Evolutionary conservation across 257 asterid species (phyloP).

Genomic region (Cinchona pubescens): DNA sequence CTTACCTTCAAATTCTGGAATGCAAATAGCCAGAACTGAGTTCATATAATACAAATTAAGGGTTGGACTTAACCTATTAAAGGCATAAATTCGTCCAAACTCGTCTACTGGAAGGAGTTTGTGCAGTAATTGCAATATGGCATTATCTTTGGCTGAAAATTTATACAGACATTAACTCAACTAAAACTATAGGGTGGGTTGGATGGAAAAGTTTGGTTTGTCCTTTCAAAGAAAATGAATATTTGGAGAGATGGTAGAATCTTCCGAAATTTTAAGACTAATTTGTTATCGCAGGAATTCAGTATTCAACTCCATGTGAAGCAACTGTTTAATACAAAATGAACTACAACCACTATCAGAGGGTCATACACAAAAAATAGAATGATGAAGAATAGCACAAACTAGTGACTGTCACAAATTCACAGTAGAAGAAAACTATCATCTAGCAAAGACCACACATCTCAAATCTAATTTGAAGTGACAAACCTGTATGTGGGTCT

Average conservation of each 20-base stretch:
- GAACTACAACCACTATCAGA: not conserved
- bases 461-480: not conserved
- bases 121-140: not conserved
- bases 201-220: not conserved
- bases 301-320: not conserved
- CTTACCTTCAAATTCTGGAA: not conserved
- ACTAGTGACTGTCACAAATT: not conserved
- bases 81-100: not conserved
- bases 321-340: not conserved
- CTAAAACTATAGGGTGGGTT: not conserved
- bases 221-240: not conserved
- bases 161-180: not conserved
- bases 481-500: constrained; percentile 40
- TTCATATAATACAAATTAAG: not conserved
- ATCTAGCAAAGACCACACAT: not conserved
- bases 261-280: not conserved
- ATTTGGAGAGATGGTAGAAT: not conserved
- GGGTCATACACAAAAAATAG: not conserved
- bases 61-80: not conserved
- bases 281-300: not conserved
- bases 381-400: not conserved
- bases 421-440: not conserved
- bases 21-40: not conserved
- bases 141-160: not conserved
- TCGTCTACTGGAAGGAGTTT: not conserved